phyloP scores from a whole-genome alignment of 2,329 filamentous ascomycete species.

The Arthrobotrys iridis region DNA sequence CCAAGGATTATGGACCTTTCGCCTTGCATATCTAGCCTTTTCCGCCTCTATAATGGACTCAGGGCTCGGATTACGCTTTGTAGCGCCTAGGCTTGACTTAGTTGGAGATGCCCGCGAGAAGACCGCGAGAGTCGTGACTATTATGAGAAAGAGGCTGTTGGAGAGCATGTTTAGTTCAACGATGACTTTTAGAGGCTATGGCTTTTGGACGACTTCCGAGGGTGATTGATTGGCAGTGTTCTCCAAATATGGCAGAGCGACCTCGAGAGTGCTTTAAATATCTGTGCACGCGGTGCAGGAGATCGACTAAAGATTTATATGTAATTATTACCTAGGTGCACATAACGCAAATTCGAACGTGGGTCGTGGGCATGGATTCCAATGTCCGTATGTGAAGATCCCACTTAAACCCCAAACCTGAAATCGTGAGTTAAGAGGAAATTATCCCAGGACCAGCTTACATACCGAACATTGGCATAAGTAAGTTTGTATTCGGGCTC shows the following conservation, averaged over 20 bases:
- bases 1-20: conserved; percentile 13
- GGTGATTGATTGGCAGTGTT: not conserved
- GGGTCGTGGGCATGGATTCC: not conserved
- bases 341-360: too few relatives aligned
- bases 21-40: not conserved
- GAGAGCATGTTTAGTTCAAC: conserved; percentile 22
- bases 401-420: not conserved
- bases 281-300: not conserved
- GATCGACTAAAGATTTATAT: not conserved
- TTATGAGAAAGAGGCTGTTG: conserved; percentile 18
- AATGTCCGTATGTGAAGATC: not conserved
- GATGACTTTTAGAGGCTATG: not conserved
- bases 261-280: conserved; percentile 19
- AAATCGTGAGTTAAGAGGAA: not conserved
- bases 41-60: not conserved
- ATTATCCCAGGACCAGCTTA: not conserved
- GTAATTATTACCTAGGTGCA: too few relatives aligned
- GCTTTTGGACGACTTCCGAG: not conserved
- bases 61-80: too few relatives aligned
- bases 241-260: not conserved
- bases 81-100: not conserved
- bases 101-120: conserved; percentile 18
- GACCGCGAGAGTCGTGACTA: conserved; percentile 1
- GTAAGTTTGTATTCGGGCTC: not conserved
- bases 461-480: not conserved